Evolutionary conservation across 306 rosid genomes (phyloP), one percentile per base, ranked within the genome.

Genomic region (Alnus rubra): DNA sequence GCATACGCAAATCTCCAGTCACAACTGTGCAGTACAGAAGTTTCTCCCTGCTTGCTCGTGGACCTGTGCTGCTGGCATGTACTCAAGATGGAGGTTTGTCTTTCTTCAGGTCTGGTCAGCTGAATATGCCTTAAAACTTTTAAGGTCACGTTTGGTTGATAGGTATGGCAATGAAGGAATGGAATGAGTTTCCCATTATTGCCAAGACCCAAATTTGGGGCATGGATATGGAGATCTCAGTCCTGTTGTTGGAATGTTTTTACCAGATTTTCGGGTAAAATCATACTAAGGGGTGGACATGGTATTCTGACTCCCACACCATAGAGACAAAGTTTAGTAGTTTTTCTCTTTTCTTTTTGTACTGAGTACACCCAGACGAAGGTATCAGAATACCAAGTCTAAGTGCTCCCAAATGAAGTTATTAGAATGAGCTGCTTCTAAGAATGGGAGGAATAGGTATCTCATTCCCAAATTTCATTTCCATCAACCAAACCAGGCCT

Each of bases 61-160:
- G 97, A 55, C 98, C 98, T 31, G 98, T 94, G 76, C 83, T 94
- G 89, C 82, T 94, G 82, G 82, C 97, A 23, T 92, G 98, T 82
- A 89, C 92, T 52, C 97, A 89, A 88, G 97, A 94, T 82, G 98
- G 98, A 79, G 88, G 79, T 85, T 73, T 94, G 59, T 92, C 98
- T 80, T 94, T 94, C 88, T 94, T 94, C 89, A 92, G 98, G 98
- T 94, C 81, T 75, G 76, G 50, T 76, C 60, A 7, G 58, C 77
- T 31, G 68, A 71, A 71, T 37, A 79, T 44, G 80, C 59, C 56
- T 79, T 54, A 12, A 44, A 39, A 53, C 49, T 74, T 79, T 39
- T 16, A 67, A 67, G 28, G 72, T 14, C 15, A 39, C n/a, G 28
- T 67, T 39, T 67, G 72, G 51, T 67, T 67, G 42, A 39, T 35